These are phyloP conservation scores for Trametes cubensis DNA, from an alignment of 768 basidiomycete species.

Conservation along the genomic window DNA sequence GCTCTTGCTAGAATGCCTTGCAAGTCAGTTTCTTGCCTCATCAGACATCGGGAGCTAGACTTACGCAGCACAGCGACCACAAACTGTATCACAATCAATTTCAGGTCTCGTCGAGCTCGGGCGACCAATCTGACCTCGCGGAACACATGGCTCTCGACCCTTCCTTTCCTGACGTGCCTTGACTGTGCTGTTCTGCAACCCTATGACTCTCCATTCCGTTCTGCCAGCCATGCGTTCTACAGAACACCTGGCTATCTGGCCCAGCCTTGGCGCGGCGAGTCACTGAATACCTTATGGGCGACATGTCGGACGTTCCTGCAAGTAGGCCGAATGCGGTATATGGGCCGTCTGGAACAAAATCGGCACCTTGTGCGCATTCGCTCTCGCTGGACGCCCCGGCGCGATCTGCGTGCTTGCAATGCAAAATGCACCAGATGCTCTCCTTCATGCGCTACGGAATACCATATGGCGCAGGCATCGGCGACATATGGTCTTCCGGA, in stretches of 20 bases:
- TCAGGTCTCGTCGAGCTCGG: neutral
- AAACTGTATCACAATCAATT: neutral
- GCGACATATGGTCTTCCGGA: constrained; percentile 20
- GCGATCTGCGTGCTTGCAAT: constrained; percentile 2
- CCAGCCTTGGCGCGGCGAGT: constrained; percentile 1
- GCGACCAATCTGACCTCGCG: constrained; percentile 13
- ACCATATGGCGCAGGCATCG: constrained; percentile 13
- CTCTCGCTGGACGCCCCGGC: constrained; percentile 3
- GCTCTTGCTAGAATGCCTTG: neutral
- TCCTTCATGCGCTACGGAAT: neutral
- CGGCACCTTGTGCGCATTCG: neutral
- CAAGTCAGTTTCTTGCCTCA: neutral
- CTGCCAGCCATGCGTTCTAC: constrained; percentile 10
- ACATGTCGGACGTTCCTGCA: constrained; percentile 3
- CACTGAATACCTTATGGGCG: neutral
- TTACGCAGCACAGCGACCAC: neutral
- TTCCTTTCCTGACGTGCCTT: constrained; percentile 12
- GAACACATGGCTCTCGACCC: constrained; percentile 11
- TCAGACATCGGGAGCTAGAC: neutral
- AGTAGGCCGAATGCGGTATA: constrained; percentile 5
- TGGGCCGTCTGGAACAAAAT: neutral
- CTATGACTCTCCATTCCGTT: constrained; percentile 1
- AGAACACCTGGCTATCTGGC: constrained; percentile 13
- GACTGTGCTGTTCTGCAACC: neutral
- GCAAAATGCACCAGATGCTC: neutral